phyloP scores from a whole-genome alignment of 2,329 filamentous ascomycete genomes.

The Cercospora sojina region DNA sequence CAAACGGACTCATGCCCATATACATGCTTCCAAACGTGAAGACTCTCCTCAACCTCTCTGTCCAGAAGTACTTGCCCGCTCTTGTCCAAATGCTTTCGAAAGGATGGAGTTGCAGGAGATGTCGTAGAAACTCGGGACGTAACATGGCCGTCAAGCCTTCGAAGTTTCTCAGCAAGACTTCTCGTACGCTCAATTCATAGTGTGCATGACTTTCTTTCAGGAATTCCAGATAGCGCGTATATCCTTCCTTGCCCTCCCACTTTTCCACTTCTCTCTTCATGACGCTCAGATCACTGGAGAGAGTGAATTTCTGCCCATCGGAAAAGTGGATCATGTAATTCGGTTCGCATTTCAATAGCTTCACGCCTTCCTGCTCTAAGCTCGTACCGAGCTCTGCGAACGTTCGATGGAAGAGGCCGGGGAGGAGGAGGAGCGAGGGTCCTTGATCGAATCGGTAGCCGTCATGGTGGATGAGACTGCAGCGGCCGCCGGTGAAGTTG shows the following conservation, averaged over 20 bases:
- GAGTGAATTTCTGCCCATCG: slow-evolving; percentile 62
- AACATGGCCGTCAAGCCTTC: slow-evolving; percentile 58
- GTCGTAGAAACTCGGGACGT: slow-evolving; percentile 57
- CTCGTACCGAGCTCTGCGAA: slow-evolving; percentile 68
- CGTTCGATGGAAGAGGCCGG: slow-evolving; percentile 66
- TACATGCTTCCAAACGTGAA: slow-evolving; percentile 83
- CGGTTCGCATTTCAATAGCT: slow-evolving; percentile 68
- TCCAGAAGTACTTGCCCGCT: slow-evolving; percentile 66
- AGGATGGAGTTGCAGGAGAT: slow-evolving; percentile 63
- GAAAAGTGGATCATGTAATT: slow-evolving; percentile 75
- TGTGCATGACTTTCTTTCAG: slow-evolving; percentile 66
- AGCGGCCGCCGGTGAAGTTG: slow-evolving; percentile 68
- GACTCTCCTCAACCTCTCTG: slow-evolving; percentile 65
- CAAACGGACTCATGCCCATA: slow-evolving; percentile 77
- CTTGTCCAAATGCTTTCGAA: slow-evolving; percentile 69
- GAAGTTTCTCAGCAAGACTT: slow-evolving; percentile 69
- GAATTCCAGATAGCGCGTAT: slow-evolving; percentile 66
- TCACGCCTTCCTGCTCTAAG: slow-evolving; percentile 63
- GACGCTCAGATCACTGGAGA: slow-evolving; percentile 65
- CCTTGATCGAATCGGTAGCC: slow-evolving; percentile 68
- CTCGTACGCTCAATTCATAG: slow-evolving; percentile 65
- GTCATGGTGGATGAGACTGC: slow-evolving; percentile 57
- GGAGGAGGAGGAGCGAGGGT: slow-evolving; percentile 70
- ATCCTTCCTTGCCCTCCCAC: slow-evolving; percentile 71
- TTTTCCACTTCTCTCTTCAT: slow-evolving; percentile 72